Conservation (phyloP, 164 flowering plant species). For the Vitis labrusca region DNA sequence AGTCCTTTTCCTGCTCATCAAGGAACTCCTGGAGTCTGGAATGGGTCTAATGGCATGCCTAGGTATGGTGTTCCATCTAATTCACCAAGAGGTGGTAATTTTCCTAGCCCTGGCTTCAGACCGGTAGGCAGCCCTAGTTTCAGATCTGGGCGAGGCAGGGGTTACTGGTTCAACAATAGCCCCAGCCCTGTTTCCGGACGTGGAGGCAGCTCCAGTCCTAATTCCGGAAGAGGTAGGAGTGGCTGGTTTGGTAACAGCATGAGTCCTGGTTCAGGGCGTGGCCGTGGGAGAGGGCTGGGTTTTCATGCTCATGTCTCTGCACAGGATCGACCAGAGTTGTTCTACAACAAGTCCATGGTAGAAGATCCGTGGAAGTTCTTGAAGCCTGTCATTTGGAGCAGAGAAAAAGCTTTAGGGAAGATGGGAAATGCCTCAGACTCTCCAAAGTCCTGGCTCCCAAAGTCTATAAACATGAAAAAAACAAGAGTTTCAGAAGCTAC, state of each 20-base stretch:
- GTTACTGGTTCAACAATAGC: slow-evolving; percentile 14
- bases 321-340: slow-evolving; percentile 34
- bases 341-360: slow-evolving; percentile 63
- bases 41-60: slow-evolving; percentile 20
- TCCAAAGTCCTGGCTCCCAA: slow-evolving; percentile 42
- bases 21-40: slow-evolving; percentile 27
- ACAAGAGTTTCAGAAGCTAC: slow-evolving; percentile 32
- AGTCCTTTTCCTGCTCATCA: slow-evolving; percentile 16
- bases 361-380: slow-evolving; percentile 81
- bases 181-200: slow-evolving; percentile 29
- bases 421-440: slow-evolving; percentile 3
- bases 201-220: slow-evolving; percentile 25
- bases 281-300: slow-evolving; percentile 46
- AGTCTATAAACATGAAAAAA: slow-evolving; percentile 43
- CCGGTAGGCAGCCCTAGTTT: slow-evolving; percentile 24
- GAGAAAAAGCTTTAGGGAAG: not conserved
- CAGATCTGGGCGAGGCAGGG: slow-evolving; percentile 27
- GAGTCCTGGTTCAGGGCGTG: slow-evolving; percentile 25
- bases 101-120: slow-evolving; percentile 24
- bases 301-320: slow-evolving; percentile 29
- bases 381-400: slow-evolving; percentile 50
- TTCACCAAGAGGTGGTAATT: slow-evolving; percentile 22
- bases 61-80: slow-evolving; percentile 19
- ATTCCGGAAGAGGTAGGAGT: slow-evolving; percentile 37
- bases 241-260: slow-evolving; percentile 18